Base-by-base conservation (phyloP, 768 basidiomycete species). In the Boletus barrowsii region DNA sequence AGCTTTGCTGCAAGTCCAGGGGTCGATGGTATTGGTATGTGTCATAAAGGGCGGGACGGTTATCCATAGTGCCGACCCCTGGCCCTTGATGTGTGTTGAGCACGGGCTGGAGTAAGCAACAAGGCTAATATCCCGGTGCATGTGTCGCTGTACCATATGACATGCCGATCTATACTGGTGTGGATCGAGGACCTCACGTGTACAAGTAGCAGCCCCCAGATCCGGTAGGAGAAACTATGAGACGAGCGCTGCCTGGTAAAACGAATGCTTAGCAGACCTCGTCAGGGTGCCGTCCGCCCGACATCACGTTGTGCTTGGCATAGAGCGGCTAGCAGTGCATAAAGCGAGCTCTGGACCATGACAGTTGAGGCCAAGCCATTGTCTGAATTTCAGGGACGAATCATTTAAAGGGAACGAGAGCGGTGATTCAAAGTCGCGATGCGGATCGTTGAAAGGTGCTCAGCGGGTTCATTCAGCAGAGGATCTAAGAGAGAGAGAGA, bases 101-200 rank as follows among this genome's bases (percentile, higher is more conserved):
- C n/a, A 33, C 45, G 59, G 48, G 17, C 1, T 36, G 22, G 33
- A 47, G 45, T 33, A 44, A 37, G 36, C 45, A 42, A 17, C 29
- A 40, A 22, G 10, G 40, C 17, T 40, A 22, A 47, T 32, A 39
- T 43, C 45, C 51, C 54, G 54, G 61, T 60, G 29, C 61, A 57
- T 36, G 7, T 37, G 47, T 40, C 32, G 37, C 44, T 14, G 11
- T 13, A 22, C 50, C 40, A 52, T 32, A 17, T 13, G 33, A 22
- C 3, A 11, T 26, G 49, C 55, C 18, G 32, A 44, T 52, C 47
- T 17, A 24, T 39, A 35, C 11, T 7, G 42, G 47, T 8, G 15
- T 14, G 13, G 18, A 32, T 49, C 15, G 39, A 30, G 48, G 47
- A 39, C 29, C 26, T 29, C 29, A 29, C 8, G 29, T 29, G 26